These are phyloP conservation scores for Fusarium sp. DNA, from an alignment of 2,329 filamentous ascomycete species.

Conservation along the genomic window DNA sequence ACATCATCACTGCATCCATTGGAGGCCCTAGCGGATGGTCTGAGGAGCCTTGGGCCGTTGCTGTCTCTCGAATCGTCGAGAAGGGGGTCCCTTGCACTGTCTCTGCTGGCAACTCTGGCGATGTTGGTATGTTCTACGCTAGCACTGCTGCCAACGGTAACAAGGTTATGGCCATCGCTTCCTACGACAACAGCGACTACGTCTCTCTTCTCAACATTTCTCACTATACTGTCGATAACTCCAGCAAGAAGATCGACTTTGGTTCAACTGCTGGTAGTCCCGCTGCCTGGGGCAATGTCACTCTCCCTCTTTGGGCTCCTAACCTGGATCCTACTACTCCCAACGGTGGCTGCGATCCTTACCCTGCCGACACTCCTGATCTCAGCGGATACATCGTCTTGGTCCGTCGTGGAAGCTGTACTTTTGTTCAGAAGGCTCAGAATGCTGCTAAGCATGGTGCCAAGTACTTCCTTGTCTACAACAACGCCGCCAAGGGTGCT, in stretches of 20 bases:
- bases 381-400: constrained; percentile 69
- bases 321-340: constrained; percentile 61
- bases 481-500: constrained; percentile 55
- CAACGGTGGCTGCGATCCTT: constrained; percentile 64
- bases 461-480: constrained; percentile 72
- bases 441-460: constrained; percentile 68
- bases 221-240: constrained; percentile 56
- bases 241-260: constrained; percentile 51
- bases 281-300: constrained; percentile 58
- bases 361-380: constrained; percentile 66
- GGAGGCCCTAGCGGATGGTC: constrained; percentile 64
- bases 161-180: constrained; percentile 62
- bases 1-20: constrained; percentile 69
- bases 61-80: constrained; percentile 64
- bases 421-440: constrained; percentile 66
- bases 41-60: constrained; percentile 63
- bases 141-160: constrained; percentile 63
- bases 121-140: constrained; percentile 62
- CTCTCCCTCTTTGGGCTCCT: constrained; percentile 62
- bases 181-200: constrained; percentile 61
- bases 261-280: constrained; percentile 57
- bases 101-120: constrained; percentile 64
- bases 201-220: constrained; percentile 58
- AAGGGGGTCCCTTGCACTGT: constrained; percentile 66
- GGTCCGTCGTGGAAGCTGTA: constrained; percentile 69